Conservation (phyloP, 179 eudicot genomes). For the Silene vulgaris region DNA sequence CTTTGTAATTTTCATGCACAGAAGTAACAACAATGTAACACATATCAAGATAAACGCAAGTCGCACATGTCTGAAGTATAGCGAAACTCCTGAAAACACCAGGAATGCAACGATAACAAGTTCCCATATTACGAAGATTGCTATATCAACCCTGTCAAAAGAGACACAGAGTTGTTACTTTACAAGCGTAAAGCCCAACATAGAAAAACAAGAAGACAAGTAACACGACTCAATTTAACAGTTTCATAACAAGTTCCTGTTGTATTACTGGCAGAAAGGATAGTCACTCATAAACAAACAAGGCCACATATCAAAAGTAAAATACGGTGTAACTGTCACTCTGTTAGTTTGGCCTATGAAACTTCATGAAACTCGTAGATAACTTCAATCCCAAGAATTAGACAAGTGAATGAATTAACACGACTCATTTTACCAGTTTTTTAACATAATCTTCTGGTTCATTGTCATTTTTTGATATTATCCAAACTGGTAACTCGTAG, state of each 20-base stretch:
- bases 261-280: background rate
- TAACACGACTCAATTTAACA: background rate
- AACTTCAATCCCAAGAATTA: background rate
- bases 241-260: background rate
- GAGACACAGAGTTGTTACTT: slow-evolving; percentile 2
- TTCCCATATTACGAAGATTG: slow-evolving; percentile 88
- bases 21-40: slow-evolving; percentile 55
- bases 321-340: background rate
- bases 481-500: background rate
- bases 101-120: slow-evolving; percentile 72
- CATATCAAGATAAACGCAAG: slow-evolving; percentile 71
- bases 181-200: slow-evolving; percentile 13
- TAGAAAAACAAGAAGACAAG: background rate
- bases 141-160: slow-evolving; percentile 82
- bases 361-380: background rate
- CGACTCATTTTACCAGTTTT: background rate
- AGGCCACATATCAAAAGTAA: background rate
- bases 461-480: background rate
- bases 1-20: slow-evolving; percentile 87
- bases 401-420: too few species aligned
- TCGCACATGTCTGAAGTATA: slow-evolving; percentile 73
- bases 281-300: background rate
- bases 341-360: background rate
- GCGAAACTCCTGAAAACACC: slow-evolving; percentile 82
- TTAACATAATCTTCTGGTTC: background rate